A percentile compares a stretch with the other conserved stretches of the same genome.
Evolutionary conservation across 257 asterid species (phyloP).

Genomic region (Nicotiana tomentosiformis): DNA sequence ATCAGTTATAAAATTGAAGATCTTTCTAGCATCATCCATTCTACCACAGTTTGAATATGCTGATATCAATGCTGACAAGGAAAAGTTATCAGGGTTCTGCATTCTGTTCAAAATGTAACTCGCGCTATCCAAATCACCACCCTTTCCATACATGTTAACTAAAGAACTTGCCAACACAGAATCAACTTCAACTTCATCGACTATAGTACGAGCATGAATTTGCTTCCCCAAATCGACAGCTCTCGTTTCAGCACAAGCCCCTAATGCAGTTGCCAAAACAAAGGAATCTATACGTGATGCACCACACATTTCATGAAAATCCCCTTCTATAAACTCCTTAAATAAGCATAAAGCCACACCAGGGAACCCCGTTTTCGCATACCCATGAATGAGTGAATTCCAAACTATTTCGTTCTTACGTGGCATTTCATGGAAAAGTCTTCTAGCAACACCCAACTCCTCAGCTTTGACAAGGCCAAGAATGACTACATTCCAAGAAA

Average conservation of each 20-base stretch:
- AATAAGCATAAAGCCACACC: constrained; percentile 44
- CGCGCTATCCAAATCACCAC: constrained; percentile 63
- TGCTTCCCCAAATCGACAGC: constrained; percentile 60
- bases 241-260: constrained; percentile 56
- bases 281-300: constrained; percentile 36
- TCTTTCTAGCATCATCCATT: constrained; percentile 58
- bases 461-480: constrained; percentile 46
- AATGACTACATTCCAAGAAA: constrained; percentile 69
- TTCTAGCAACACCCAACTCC: constrained; percentile 41
- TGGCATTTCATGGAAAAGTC: constrained; percentile 60
- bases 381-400: constrained; percentile 71
- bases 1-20: constrained; percentile 35
- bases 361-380: constrained; percentile 43
- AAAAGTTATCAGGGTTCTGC: constrained; percentile 59
- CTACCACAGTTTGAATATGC: constrained; percentile 55
- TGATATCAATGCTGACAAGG: constrained; percentile 68
- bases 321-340: constrained; percentile 40
- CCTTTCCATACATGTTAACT: constrained; percentile 71
- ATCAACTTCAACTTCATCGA: constrained; percentile 47
- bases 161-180: constrained; percentile 64
- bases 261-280: constrained; percentile 49
- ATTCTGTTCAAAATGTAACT: constrained; percentile 25
- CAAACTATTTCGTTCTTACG: constrained; percentile 50
- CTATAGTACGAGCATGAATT: constrained; percentile 59
- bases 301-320: constrained; percentile 19